Evolutionary conservation across 345 rosid species (phyloP), one percentile per base, ranked within the genome.

Genomic region (Eucalyptus pumila): DNA sequence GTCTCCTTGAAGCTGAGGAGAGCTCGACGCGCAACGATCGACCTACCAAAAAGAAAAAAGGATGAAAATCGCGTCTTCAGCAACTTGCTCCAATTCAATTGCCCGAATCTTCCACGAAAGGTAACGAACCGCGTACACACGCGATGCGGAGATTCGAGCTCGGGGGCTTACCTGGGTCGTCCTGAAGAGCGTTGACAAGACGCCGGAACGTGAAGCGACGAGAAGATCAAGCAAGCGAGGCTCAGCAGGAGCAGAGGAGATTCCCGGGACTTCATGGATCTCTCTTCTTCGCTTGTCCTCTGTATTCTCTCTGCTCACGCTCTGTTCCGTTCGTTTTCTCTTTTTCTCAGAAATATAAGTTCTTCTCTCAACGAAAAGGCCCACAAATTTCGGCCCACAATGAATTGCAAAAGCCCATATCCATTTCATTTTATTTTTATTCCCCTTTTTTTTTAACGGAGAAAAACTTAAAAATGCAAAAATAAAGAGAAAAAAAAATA

Each of bases 1-100:
- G 91, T 94, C 90, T 96, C 99, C 93, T 92, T 96, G 91, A 94
- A 95, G 87, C 96, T 93, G 88, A 94, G 90, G 86, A 96, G 92
- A 19, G 87, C 87, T 90, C 99, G 94, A n/a, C 93, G 92, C 26
- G 92, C 93, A 88, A 91, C 90, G 23, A 45, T 83, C 14, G 81
- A 58, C 27, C 91, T 89, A 86, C 89, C 91, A 48, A 9, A 89
- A 32, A n/a, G 42, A 32, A 65, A 34, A 9, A 17, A 23, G 50
- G 56, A 24, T 6, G 7, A 52, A 48, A 34, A 32, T 16, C 30
- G 48, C 27, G 86, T 37, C 42, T 51, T 32, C 49, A 87, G 49
- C 80, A 60, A 37, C 47, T 21, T 37, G 42, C 15, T 72, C 47
- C 47, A 72, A 72, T 40, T 72, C 83, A 21, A 72, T 76, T 76